Base-by-base conservation (phyloP, 1,139 yeast species). In the Yamadazyma sp. region DNA sequence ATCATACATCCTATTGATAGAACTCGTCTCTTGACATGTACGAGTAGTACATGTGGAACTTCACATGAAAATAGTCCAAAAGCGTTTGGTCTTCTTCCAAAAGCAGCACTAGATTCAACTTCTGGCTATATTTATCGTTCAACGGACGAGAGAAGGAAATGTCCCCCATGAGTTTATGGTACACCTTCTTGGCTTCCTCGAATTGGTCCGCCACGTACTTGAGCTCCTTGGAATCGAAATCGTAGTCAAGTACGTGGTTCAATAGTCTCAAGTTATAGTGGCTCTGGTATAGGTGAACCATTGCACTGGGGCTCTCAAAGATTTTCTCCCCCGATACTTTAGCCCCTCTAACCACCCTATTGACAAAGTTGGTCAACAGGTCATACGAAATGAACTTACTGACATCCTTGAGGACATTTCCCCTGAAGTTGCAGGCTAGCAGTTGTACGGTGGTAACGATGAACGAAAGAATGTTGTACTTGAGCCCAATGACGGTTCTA, bases 221-320 rank as follows among this genome's bases (percentile, higher is more conserved):
- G 2, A 41, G 15, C 11, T 27, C 33, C 8, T 26, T 33, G 3
- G 23, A 8, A 3, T 32, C 26, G 12, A 38, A 33, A 11, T 41
- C 39, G 11, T 39, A 34, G 12, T 34, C 45, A 8, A 51, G n/a
- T 1, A 50, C 16, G 31, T 18, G 44, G 6, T 40, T 40, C 17
- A 54, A 33, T 2, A 53, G 36, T 27, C 53, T 41, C n/a, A 50
- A 34, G 22, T 37, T 41, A 24, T 40, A 47, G 36, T 54, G 52
- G n/a, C 16, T 33, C 18, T 27, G 14, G 41, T 44, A 39, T n/a
- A 38, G 14, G 15, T 17, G 20, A 12, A 32, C 24, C n/a, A 42
- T 17, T 2, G 34, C 9, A 5, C 33, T 29, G 9, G n/a, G 18
- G 4, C 10, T 25, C 10, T 11, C 32, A 27, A 34, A 34, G 9